Evolutionary conservation across 495 filamentous ascomycete genomes (phyloP), one percentile per base, ranked within the genome.

Genomic region (Amphirosellinia nigrospora): DNA sequence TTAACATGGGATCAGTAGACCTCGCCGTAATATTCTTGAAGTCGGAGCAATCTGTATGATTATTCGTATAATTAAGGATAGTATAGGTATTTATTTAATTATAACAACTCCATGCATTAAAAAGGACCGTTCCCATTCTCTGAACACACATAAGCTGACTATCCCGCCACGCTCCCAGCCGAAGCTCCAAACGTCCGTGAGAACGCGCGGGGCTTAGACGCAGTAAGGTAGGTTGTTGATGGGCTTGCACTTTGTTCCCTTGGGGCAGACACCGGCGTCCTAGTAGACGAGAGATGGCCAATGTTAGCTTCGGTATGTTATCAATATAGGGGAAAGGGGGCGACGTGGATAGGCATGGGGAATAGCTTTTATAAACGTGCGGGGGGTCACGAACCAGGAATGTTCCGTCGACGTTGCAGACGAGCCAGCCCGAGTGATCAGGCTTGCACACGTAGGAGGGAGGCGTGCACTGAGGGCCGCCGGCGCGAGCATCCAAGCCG

Each of bases 391-490:
- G 73, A 38, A 83, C 79, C 38, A 83, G 56, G 16, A 67, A 75
- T 46, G 62, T 77, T 46, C 82, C 78, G 19, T 84, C 69, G 30
- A 81, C 75, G 56, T 81, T 83, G 45, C 79, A 69, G 36, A 85
- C 76, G 58, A 73, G 67, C 74, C 74, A 78, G 39, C 76, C 74
- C 2, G 71, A 62, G 46, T 71, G 56, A 53, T 78, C 72, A 30
- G 68, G 32, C 64, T 76, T 76, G 74, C 76, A 78, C 38, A 21
- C 23, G 39, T 78, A 78, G 0, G 60, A 36, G 11, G 71, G 69
- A 13, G 72, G 69, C 10, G 66, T 66, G 69, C 76, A 78, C 15
- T 65, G 4, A 48, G 45, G 7, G 34, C 30, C 55, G 28, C 55
- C 55, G 19, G 15, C 19, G 55, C 38, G 55, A 38, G 66, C 45